Evolutionary conservation across 2,329 filamentous ascomycete species (phyloP), one percentile per base, ranked within the genome.

Genomic region (Spiromastix sp.): DNA sequence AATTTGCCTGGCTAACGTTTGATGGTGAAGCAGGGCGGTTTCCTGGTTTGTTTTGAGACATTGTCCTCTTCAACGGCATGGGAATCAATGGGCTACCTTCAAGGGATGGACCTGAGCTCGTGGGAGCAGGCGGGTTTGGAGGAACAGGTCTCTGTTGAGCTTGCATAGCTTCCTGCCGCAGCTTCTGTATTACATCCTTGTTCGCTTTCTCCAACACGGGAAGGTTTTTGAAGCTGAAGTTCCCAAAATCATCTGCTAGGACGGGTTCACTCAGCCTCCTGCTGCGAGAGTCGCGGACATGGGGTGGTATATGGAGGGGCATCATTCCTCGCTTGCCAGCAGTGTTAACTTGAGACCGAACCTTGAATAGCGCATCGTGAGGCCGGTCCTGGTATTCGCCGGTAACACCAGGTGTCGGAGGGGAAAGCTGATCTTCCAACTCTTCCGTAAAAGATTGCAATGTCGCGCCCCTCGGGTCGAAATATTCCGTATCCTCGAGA

Each of bases 151-250:
- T 74, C 41, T 69, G 68, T 47, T 78, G 74, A 22, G 71, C 69
- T 49, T 80, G 86, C 64, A 95, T 71, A 3, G 91, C 87, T 58
- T 96, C 87, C 15, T 87, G 85, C 8, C 87, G 79, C 38, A 98
- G 68, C 57, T 96, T 96, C 50, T 96, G 87, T 20, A 98, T 94
- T 19, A 96, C 86, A 50, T 98, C 91, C 56, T 98, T 98, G 61
- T 98, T 98, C 36, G 91, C 91, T 59, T 95, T 96, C 51, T 96
- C 91, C 12, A 98, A 70, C 13, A 96, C 89, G 0, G 89, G 87
- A 32, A 98, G 65, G 49, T 98, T 98, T 64, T 98, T 98, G 70
- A 94, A 98, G 25, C 85, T 77, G 59, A 98, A 98, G 43, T 77
- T 86, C 20, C 91, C 91, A 66, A 98, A 98, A 55, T 98, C 93